Base-by-base conservation (phyloP, 768 basidiomycete species). In the Trametes punicea region DNA sequence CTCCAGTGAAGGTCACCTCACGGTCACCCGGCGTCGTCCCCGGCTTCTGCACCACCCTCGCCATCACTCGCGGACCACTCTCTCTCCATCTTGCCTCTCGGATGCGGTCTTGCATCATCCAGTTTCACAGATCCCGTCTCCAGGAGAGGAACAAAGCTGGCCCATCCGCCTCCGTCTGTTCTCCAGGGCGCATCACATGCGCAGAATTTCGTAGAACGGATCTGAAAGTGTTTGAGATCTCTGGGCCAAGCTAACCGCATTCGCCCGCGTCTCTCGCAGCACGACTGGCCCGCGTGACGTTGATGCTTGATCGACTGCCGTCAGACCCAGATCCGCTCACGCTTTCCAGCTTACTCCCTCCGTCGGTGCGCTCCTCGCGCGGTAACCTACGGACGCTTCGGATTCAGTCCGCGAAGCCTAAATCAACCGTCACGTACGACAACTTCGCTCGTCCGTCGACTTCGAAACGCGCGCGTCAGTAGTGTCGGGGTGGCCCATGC, bases 11-110 rank as follows among this genome's bases (percentile, higher is more conserved):
- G n/a, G n/a, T n/a, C n/a, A n/a, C n/a, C n/a, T n/a, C n/a, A n/a
- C n/a, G n/a, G 42, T 53, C 25, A 46, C 52, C 39, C 52, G 57
- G 39, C 51, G 39, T 48, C 40, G 44, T 23, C 49, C 50, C 44
- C 47, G 11, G 38, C 52, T 51, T 46, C 57, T 53, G 46, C 46
- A 44, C 47, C 40, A 50, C 51, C 39, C 23, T 42, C 51, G 15
- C 46, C 51, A 48, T 45, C 47, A 38, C 16, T 33, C 27, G 6
- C 8, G 20, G 23, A 16, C 45, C 42, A 44, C n/a, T n/a, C n/a
- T n/a, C n/a, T 27, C 18, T 23, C 39, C 29, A 9, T 49, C 39
- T 15, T 20, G 18, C 9, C 10, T 15, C 25, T 38, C 30, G 20
- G 38, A 10, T 40, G 45, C 39, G 5, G 34, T 23, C 11, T 38